Conservation (phyloP, 495 filamentous ascomycete genomes). For the Penicillium samsonianum region DNA sequence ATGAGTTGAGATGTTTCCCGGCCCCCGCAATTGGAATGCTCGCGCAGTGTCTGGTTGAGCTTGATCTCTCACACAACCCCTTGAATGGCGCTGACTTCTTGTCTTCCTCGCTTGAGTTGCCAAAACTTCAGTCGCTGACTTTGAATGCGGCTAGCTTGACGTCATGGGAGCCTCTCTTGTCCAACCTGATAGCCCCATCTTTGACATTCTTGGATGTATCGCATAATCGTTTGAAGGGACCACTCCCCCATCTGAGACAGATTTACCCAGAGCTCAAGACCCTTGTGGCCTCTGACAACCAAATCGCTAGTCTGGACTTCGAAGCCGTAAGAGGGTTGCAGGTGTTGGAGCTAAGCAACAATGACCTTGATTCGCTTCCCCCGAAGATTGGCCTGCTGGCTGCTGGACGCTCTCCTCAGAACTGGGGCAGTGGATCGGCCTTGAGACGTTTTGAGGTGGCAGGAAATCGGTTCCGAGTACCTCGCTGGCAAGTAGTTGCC, state of each 20-base stretch:
- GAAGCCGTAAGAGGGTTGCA: slow-evolving; percentile 73
- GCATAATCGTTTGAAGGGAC: slow-evolving; percentile 68
- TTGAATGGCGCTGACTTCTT: slow-evolving; percentile 63
- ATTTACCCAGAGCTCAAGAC: slow-evolving; percentile 66
- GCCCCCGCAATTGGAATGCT: slow-evolving; percentile 62
- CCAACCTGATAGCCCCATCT: slow-evolving; percentile 65
- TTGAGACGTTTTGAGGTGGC: slow-evolving; percentile 63
- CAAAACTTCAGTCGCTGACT: slow-evolving; percentile 72
- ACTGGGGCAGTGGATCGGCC: slow-evolving; percentile 39
- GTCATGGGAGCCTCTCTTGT: slow-evolving; percentile 60
- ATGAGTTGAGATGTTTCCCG: slow-evolving; percentile 70
- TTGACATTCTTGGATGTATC: slow-evolving; percentile 77
- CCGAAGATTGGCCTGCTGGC: slow-evolving; percentile 74
- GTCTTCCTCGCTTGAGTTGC: slow-evolving; percentile 61
- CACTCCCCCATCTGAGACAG: slow-evolving; percentile 58
- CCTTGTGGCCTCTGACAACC: slow-evolving; percentile 75
- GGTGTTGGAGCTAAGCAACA: slow-evolving; percentile 76
- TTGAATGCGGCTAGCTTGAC: slow-evolving; percentile 69
- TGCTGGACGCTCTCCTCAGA: slow-evolving; percentile 45
- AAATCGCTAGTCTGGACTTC: slow-evolving; percentile 67
- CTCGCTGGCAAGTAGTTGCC: slow-evolving; percentile 80
- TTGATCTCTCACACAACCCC: slow-evolving; percentile 81
- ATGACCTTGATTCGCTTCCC: slow-evolving; percentile 75
- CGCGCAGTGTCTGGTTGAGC: slow-evolving; percentile 63
- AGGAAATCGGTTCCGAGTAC: slow-evolving; percentile 83